These are phyloP conservation scores for Gamarada debralockiae DNA, from an alignment of 495 filamentous ascomycete genomes.

Conservation along the genomic window DNA sequence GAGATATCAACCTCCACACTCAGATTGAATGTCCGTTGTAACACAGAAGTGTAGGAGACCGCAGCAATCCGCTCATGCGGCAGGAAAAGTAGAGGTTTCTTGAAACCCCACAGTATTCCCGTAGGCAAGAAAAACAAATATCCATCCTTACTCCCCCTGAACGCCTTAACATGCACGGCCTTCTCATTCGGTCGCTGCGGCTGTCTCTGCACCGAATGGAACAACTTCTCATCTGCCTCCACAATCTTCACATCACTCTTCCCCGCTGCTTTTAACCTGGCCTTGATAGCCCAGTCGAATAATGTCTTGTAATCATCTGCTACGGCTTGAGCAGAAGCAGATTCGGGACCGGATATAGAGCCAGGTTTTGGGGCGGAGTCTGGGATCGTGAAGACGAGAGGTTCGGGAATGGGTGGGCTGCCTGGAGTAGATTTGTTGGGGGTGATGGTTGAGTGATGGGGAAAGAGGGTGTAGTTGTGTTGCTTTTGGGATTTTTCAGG, in stretches of 20 bases:
- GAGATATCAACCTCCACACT: constrained; percentile 54
- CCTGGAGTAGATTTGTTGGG: constrained; percentile 31
- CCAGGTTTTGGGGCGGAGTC: constrained; percentile 67
- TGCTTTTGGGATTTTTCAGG: constrained; percentile 88
- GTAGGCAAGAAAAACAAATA: constrained; percentile 84
- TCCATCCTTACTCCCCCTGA: constrained; percentile 91
- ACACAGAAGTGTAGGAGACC: constrained; percentile 82
- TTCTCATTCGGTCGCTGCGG: constrained; percentile 85
- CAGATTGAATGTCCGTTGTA: constrained; percentile 93
- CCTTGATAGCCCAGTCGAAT: constrained; percentile 60
- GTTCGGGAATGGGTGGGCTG: constrained; percentile 45
- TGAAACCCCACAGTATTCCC: constrained; percentile 92
- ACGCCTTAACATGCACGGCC: constrained; percentile 88
- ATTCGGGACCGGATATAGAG: constrained; percentile 40
- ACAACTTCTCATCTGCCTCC: constrained; percentile 66
- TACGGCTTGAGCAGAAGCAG: constrained; percentile 46
- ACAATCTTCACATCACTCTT: constrained; percentile 52
- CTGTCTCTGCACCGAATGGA: constrained; percentile 73
- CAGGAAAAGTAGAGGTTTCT: constrained; percentile 88
- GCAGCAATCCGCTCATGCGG: constrained; percentile 73
- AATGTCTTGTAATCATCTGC: constrained; percentile 56
- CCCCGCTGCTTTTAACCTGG: constrained; percentile 49
- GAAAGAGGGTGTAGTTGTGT: constrained; percentile 86
- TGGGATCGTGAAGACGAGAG: constrained; percentile 80
- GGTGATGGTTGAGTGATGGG: constrained; percentile 55